These are phyloP conservation scores for Jackrogersella minutella DNA, from an alignment of 495 filamentous ascomycete species.

Conservation along the genomic window DNA sequence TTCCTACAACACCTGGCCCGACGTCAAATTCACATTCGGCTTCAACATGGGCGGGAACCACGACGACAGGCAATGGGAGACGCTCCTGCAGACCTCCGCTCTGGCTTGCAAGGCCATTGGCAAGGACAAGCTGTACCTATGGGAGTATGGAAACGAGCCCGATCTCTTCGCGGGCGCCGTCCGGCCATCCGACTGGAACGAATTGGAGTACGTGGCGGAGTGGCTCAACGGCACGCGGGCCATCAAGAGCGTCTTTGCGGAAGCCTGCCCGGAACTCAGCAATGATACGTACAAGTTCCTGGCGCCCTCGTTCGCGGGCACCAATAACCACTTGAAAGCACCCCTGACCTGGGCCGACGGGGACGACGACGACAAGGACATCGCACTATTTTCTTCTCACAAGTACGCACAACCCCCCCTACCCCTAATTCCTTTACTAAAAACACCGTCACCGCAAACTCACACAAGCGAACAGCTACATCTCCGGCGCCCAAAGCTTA, in stretches of 20 bases:
- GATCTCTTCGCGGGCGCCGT: conserved; percentile 66
- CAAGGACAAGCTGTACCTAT: conserved; percentile 59
- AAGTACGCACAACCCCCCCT: conserved; percentile 56
- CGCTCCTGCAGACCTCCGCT: conserved; percentile 62
- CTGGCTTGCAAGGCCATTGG: conserved; percentile 67
- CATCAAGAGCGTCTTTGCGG: conserved; percentile 58
- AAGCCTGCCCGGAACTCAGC: conserved; percentile 60
- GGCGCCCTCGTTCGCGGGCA: conserved; percentile 69
- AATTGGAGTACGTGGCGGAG: conserved; percentile 65
- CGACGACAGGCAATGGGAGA: conserved; percentile 57
- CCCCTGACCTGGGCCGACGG: conserved; percentile 61
- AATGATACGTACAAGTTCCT: conserved; percentile 59
- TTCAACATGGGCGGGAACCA: conserved; percentile 69
- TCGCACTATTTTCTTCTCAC: conserved; percentile 68
- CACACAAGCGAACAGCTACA: conserved; percentile 63
- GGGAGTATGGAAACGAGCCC: conserved; percentile 75
- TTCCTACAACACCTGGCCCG: conserved; percentile 67
- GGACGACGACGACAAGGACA: conserved; percentile 57
- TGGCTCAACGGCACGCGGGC: conserved; percentile 65
- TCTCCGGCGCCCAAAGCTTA: conserved; percentile 65
- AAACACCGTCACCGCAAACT: not conserved
- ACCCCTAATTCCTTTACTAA: not conserved
- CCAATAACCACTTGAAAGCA: conserved; percentile 60
- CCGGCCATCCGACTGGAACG: conserved; percentile 63
- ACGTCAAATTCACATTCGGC: conserved; percentile 66